phyloP scores from a whole-genome alignment of 768 basidiomycete genomes.

The Pluteus cervinus region DNA sequence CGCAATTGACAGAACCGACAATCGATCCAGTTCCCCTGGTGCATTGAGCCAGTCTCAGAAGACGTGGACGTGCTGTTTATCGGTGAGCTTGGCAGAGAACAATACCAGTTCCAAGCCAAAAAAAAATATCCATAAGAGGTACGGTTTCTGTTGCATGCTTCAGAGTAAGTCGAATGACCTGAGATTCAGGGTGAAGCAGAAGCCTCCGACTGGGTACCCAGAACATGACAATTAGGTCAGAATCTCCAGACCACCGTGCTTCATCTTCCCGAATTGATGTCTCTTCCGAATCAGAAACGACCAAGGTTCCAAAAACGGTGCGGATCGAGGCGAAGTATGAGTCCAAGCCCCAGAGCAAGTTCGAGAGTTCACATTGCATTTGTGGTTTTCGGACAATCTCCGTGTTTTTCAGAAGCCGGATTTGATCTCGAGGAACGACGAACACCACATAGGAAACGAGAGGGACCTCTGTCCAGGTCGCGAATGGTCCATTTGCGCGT shows the following conservation, averaged over 20 bases:
- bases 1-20: constrained; percentile 1
- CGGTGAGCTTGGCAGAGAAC: constrained; percentile 20
- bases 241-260: constrained; percentile 21
- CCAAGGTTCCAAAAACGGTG: neutral
- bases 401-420: constrained; percentile 18
- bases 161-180: constrained; percentile 17
- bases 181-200: constrained; percentile 10
- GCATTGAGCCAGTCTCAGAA: constrained; percentile 21
- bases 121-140: constrained; percentile 11
- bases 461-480: constrained; percentile 27
- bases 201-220: constrained; percentile 26
- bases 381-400: constrained; percentile 16
- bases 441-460: constrained; percentile 28
- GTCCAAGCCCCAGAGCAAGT: too few relatives aligned
- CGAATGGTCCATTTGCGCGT: constrained; percentile 18
- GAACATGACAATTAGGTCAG: constrained; percentile 30
- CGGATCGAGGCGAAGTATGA: too few relatives aligned
- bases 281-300: constrained; percentile 5
- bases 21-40: constrained; percentile 10
- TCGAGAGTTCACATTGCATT: constrained; percentile 32
- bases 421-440: constrained; percentile 23
- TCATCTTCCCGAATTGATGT: constrained; percentile 21
- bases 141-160: constrained; percentile 18
- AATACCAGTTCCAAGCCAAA: constrained; percentile 21
- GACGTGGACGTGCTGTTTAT: constrained; percentile 24